Base-by-base conservation (phyloP, 345 rosid species). In the Euphorbia peplus region DNA sequence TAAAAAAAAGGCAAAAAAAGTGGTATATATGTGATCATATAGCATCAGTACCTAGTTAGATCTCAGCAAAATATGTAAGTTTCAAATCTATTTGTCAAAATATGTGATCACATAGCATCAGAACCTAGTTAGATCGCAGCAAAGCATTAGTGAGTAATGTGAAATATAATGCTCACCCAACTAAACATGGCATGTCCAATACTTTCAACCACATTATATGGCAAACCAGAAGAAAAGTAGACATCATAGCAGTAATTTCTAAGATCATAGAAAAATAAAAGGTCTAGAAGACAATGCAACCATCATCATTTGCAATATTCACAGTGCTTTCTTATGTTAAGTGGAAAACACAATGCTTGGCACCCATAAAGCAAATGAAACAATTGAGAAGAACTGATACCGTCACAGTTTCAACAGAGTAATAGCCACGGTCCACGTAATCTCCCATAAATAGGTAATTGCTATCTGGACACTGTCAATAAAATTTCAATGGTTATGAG, bases 391-490 rank as follows among this genome's bases (percentile, higher is more conserved):
- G 6, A 14, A 47, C 50, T 75, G 88, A 51, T 82, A 92, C 98
- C 67, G 98, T 85, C 41, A 93, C 97, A 70, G 98, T 93, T 80
- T 93, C 98, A 58, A 93, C 95, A 47, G 98, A 93, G 75, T 93
- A 93, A 79, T 93, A 93, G 35, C 97, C 97, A 75, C 96, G 96
- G 65, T 93, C 96, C 52, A 93, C 98, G 71, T 93, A 91, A 74
- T 93, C 97, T 78, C 98, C 96, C 97, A 93, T 93, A 75, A 93
- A 92, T 74, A 92, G 79, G 81, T 92, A 92, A 80, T 88, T 92
- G 71, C 96, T 90, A 75, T 92, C 98, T 51, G 98, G 98, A 73
- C 97, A 93, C 98, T 93, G 79, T 64, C 64, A 39, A 80, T 51
- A 37, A 65, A 56, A 53, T 60, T 63, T 41, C 22, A 29, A 68